Conservation (phyloP, 768 basidiomycete genomes). For the Lactifluus subvellereus region DNA sequence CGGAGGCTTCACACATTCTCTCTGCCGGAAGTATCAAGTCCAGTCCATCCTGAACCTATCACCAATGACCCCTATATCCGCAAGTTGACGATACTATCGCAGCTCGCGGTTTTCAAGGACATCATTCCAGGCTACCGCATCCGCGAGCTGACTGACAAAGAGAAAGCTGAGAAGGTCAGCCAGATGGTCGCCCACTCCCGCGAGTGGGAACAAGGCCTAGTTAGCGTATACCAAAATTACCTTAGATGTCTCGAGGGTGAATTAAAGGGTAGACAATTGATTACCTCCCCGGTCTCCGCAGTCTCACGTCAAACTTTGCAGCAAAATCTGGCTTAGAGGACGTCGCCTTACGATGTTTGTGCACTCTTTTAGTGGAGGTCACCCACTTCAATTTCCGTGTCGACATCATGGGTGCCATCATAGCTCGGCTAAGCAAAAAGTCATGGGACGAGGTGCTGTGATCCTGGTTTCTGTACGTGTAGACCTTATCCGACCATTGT, state of each 20-base stretch:
- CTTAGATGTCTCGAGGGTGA: conserved; percentile 80
- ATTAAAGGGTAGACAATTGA: conserved; percentile 60
- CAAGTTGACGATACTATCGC: conserved; percentile 82
- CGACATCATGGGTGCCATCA: conserved; percentile 85
- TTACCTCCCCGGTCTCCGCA: conserved; percentile 5
- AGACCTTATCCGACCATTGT: conserved; percentile 20
- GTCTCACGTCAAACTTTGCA: conserved; percentile 28
- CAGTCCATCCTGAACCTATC: conserved; percentile 63
- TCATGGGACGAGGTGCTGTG: conserved; percentile 81
- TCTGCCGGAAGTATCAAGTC: conserved; percentile 64
- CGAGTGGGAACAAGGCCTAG: conserved; percentile 94
- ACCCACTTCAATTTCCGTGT: conserved; percentile 96
- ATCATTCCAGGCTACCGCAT: conserved; percentile 95
- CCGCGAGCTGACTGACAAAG: conserved; percentile 81
- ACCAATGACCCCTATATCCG: conserved; percentile 77
- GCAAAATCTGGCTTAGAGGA: conserved; percentile 62
- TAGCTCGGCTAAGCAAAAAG: conserved; percentile 74
- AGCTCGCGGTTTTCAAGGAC: conserved; percentile 93
- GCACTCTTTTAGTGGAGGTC: conserved; percentile 72
- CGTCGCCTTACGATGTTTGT: conserved; percentile 77
- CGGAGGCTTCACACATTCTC: conserved; percentile 87
- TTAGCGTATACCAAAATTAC: conserved; percentile 83
- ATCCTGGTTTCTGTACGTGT: conserved; percentile 16
- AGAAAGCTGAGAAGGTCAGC: conserved; percentile 89
- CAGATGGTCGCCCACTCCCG: conserved; percentile 86